Evolutionary conservation across 148 eudicot species (phyloP).

Genomic region (Pharnaceum exiguum): DNA sequence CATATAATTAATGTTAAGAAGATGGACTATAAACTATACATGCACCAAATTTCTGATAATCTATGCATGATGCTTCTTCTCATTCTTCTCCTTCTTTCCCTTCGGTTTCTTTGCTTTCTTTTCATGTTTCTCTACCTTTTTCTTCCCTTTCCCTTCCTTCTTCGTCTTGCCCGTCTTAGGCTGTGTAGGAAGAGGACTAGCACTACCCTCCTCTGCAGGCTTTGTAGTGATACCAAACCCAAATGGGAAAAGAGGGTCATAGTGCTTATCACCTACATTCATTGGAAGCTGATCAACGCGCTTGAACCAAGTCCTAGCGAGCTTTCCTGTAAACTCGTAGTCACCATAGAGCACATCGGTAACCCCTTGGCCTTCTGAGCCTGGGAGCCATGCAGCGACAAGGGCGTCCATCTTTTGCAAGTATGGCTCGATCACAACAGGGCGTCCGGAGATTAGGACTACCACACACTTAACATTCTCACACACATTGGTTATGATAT

Average conservation of each 20-base stretch:
- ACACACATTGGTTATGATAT: conserved; percentile 15
- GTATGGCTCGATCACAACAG: conserved; percentile 33
- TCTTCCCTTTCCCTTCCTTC: background rate
- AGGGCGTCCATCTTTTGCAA: conserved; percentile 23
- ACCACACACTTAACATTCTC: conserved; percentile 26
- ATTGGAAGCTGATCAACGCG: conserved; percentile 29
- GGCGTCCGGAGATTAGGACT: conserved; percentile 25
- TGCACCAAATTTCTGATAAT: no score
- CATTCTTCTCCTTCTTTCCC: background rate
- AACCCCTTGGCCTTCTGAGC: conserved; percentile 32
- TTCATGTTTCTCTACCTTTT: background rate
- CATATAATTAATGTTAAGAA: no score
- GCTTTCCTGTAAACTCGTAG: conserved; percentile 19
- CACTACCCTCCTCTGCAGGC: background rate
- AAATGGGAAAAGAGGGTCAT: conserved; percentile 27
- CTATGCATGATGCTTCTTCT: no score
- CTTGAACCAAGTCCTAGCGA: conserved; percentile 27
- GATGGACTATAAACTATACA: background rate
- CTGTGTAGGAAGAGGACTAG: background rate
- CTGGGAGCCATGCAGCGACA: conserved; percentile 33
- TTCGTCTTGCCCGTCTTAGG: background rate
- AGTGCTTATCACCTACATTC: conserved; percentile 29
- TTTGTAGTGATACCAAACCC: conserved; percentile 24
- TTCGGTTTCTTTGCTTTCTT: background rate
- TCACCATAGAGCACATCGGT: conserved; percentile 21